These are phyloP conservation scores for Globisporangium emineosum DNA, from an alignment of 352 stramenopile species.

Conservation along the genomic window DNA sequence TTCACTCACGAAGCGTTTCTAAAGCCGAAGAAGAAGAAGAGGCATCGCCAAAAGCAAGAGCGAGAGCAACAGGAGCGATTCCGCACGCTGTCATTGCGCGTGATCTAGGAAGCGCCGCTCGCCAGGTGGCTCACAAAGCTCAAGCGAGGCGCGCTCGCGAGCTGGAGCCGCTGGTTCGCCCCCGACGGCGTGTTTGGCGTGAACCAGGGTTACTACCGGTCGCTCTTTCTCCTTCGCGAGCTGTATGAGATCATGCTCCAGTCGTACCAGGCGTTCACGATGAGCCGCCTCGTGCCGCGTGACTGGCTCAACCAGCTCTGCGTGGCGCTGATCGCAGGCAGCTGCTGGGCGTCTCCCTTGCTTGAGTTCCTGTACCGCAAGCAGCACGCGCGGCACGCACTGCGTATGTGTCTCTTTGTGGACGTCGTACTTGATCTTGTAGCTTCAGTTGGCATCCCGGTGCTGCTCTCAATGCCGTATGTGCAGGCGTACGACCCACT, in stretches of 20 bases:
- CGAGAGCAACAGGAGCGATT: background rate
- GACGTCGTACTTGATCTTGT: background rate
- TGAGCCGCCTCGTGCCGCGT: background rate
- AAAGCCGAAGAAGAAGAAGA: no score
- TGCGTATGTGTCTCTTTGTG: background rate
- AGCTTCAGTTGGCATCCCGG: background rate
- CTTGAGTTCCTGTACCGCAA: background rate
- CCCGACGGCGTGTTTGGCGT: background rate
- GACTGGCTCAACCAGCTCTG: background rate
- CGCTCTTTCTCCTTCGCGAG: background rate
- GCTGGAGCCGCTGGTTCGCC: background rate
- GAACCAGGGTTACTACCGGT: background rate
- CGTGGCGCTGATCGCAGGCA: background rate
- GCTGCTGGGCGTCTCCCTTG: background rate
- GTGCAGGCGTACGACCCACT: background rate
- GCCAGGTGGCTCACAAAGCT: background rate
- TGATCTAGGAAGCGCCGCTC: background rate
- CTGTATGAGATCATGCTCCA: background rate
- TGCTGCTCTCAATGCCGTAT: background rate
- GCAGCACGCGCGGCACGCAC: background rate
- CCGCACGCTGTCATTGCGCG: background rate
- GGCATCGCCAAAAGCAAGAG: no score
- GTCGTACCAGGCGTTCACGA: background rate
- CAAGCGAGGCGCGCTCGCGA: background rate
- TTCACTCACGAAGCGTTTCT: background rate